Conservation (phyloP, 1,139 yeast species). For the Magnusiomyces ingens region DNA sequence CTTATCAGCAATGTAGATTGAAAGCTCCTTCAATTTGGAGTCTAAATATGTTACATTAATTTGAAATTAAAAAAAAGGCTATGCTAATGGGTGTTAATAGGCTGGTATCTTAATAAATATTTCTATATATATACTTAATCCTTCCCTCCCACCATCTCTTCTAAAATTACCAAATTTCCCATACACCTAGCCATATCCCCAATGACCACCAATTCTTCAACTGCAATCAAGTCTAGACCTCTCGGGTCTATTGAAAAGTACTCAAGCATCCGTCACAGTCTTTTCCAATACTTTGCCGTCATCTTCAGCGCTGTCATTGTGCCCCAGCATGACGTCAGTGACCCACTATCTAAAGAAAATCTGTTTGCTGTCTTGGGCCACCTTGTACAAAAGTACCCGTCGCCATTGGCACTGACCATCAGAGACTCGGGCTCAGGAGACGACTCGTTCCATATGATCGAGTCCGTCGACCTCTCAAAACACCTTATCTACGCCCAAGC, state of each 20-base stretch:
- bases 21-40: no score
- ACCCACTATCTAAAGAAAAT: not conserved
- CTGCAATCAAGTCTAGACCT: not conserved
- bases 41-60: no score
- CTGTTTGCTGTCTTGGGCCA: not conserved
- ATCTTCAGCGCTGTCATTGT: not conserved
- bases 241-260: constrained; percentile 1
- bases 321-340: not conserved
- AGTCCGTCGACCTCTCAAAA: not conserved
- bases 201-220: no score
- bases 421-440: not conserved
- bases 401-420: not conserved
- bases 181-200: no score
- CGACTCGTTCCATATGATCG: not conserved
- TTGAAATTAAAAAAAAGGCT: no score
- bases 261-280: constrained; percentile 2
- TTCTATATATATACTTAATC: no score
- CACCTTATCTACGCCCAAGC: not conserved
- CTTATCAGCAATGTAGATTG: no score
- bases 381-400: not conserved
- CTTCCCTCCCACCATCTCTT: no score
- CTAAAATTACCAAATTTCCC: no score
- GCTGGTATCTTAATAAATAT: no score
- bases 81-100: no score
- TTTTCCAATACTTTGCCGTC: constrained; percentile 1